Percentiles rank a stretch among this genome's conserved stretches.
Conservation (phyloP, 225 moss, liverwort and hornwort genomes). For the Marchantia polymorpha region DNA sequence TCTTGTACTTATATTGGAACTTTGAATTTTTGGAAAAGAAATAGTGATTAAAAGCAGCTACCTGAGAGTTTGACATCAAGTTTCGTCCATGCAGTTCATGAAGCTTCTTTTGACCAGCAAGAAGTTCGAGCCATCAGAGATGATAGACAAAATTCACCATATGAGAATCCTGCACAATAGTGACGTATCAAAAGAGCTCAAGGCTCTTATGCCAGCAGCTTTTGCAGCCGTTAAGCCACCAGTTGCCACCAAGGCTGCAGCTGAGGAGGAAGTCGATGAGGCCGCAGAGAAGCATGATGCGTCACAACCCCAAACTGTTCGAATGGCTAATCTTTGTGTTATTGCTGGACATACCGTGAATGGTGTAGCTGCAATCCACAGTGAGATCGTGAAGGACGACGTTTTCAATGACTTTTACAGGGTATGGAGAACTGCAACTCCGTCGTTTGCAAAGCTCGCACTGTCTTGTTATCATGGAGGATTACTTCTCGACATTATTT, state of each 20-base stretch:
- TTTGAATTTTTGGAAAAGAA: too few relatives aligned
- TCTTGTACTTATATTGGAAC: too few relatives aligned
- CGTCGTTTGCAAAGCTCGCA: not conserved
- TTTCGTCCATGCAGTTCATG: slow-evolving; percentile 57
- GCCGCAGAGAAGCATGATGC: slow-evolving; percentile 10
- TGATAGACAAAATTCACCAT: slow-evolving; percentile 49
- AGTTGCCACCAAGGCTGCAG: slow-evolving; percentile 27
- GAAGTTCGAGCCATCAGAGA: slow-evolving; percentile 45
- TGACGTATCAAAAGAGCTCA: slow-evolving; percentile 40
- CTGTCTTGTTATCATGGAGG: too few relatives aligned
- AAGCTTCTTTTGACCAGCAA: slow-evolving; percentile 50
- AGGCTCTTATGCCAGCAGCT: slow-evolving; percentile 29
- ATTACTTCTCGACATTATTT: too few relatives aligned
- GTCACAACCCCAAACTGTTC: slow-evolving; percentile 40
- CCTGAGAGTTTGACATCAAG: not conserved
- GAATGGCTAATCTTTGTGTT: slow-evolving; percentile 96
- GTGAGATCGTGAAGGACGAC: slow-evolving; percentile 89
- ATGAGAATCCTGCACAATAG: slow-evolving; percentile 84
- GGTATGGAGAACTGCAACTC: slow-evolving; percentile 33
- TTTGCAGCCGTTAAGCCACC: slow-evolving; percentile 18
- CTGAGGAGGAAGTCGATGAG: slow-evolving; percentile 29
- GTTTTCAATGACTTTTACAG: slow-evolving; percentile 95
- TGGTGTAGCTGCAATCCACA: slow-evolving; percentile 95
- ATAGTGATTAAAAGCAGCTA: too few relatives aligned
- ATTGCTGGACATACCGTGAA: slow-evolving; percentile 89